These are phyloP conservation scores for Sapria himalayana DNA, from an alignment of 345 rosid genomes.

Conservation along the genomic window DNA sequence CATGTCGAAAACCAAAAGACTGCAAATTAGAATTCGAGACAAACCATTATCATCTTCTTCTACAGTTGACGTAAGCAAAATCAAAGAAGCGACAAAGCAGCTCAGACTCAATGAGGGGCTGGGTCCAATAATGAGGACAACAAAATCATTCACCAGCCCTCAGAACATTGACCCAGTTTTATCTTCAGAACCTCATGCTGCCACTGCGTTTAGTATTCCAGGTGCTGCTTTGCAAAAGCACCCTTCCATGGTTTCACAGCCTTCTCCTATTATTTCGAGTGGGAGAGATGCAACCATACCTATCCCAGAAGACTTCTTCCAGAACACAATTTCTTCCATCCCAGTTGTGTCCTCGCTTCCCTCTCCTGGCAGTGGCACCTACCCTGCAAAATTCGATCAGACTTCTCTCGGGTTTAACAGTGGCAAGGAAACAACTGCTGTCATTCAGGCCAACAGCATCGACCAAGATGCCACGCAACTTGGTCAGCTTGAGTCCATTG, in stretches of 20 bases:
- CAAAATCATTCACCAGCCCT: conserved; percentile 37
- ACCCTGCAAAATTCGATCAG: conserved; percentile 53
- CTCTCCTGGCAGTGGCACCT: conserved; percentile 89
- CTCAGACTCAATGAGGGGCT: conserved; percentile 75
- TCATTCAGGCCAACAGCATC: too few relatives aligned
- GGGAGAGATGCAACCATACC: conserved; percentile 35
- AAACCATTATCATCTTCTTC: conserved; percentile 55
- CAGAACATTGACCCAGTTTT: conserved; percentile 44
- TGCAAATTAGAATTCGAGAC: conserved; percentile 82
- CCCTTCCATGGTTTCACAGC: conserved; percentile 26
- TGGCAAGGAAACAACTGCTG: conserved; percentile 15
- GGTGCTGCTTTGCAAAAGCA: conserved; percentile 36
- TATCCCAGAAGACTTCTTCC: conserved; percentile 93
- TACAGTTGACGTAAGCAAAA: conserved; percentile 69
- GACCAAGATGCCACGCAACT: conserved; percentile 41
- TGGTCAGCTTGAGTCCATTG: conserved; percentile 27
- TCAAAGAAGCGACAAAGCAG: conserved; percentile 80
- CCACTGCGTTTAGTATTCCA: conserved; percentile 40
- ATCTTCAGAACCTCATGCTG: conserved; percentile 25
- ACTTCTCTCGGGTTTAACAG: conserved; percentile 25
- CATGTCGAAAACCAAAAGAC: conserved; percentile 35
- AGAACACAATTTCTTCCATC: conserved; percentile 70
- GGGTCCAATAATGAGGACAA: conserved; percentile 44
- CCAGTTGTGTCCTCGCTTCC: conserved; percentile 70
- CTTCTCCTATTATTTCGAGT: conserved; percentile 24